These are phyloP conservation scores for Yamadazyma aaseri DNA, from an alignment of 1,139 yeast genomes.

Conservation along the genomic window DNA sequence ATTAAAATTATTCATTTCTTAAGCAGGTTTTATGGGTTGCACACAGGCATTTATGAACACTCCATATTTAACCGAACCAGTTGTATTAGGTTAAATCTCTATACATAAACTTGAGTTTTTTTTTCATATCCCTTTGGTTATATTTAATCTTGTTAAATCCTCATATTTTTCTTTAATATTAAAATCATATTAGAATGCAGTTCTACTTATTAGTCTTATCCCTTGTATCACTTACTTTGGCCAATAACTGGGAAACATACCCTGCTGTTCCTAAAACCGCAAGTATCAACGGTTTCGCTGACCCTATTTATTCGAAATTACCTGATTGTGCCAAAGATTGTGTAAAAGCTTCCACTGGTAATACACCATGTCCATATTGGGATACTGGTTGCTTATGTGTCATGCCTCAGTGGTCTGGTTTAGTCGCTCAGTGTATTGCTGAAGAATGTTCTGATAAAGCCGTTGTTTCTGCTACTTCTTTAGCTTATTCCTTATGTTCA, in stretches of 20 bases:
- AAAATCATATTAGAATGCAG: too few relatives aligned
- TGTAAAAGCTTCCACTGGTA: constrained; percentile 33
- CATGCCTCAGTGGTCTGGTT: constrained; percentile 49
- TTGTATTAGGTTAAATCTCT: too few relatives aligned
- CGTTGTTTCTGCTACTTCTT: constrained; percentile 37
- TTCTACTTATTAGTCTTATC: constrained; percentile 3
- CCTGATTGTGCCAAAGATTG: constrained; percentile 47
- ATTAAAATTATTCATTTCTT: too few relatives aligned
- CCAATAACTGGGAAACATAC: constrained; percentile 32
- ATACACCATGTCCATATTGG: constrained; percentile 53
- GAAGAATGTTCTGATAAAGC: constrained; percentile 38
- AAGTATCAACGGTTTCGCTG: constrained; percentile 52
- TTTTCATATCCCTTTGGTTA: too few relatives aligned
- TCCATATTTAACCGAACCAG: too few relatives aligned
- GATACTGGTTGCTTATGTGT: constrained; percentile 55
- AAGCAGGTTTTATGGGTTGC: too few relatives aligned
- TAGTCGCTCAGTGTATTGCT: constrained; percentile 47
- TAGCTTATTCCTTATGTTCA: constrained; percentile 43
- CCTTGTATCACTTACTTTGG: constrained; percentile 6
- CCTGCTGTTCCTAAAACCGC: constrained; percentile 52
- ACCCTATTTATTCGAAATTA: constrained; percentile 39
- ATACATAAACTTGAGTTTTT: too few relatives aligned
- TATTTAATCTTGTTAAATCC: too few relatives aligned
- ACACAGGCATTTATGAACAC: too few relatives aligned
- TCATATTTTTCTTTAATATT: too few relatives aligned